A percentile compares a stretch with the other conserved stretches of the same genome.
Evolutionary conservation across 768 basidiomycete species (phyloP).

Genomic region (Agrocybe praecox): DNA sequence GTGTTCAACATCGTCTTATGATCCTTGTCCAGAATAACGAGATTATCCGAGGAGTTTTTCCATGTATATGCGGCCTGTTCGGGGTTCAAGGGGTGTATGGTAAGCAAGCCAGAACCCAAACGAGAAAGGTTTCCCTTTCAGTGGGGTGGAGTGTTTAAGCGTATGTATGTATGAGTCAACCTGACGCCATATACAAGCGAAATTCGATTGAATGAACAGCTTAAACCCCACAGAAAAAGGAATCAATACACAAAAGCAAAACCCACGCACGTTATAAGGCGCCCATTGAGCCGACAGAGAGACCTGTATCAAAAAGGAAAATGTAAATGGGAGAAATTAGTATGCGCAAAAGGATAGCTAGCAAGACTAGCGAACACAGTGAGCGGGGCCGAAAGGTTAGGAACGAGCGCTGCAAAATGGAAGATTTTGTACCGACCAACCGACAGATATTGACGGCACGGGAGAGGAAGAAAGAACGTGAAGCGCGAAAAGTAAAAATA

Average conservation of each 20-base stretch:
- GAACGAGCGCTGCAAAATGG: too few relatives aligned
- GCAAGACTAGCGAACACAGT: too few relatives aligned
- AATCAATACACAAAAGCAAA: too few relatives aligned
- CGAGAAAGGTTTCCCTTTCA: too few relatives aligned
- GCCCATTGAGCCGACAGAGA: conserved; percentile 55
- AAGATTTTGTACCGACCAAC: too few relatives aligned
- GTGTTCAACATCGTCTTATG: conserved; percentile 48
- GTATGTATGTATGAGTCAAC: neutral
- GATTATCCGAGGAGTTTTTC: conserved; percentile 51
- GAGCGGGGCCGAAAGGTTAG: too few relatives aligned
- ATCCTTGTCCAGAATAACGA: conserved; percentile 48
- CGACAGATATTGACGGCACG: too few relatives aligned
- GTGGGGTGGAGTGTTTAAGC: conserved; percentile 30
- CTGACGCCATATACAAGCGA: neutral
- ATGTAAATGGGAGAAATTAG: neutral
- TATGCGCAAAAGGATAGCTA: neutral
- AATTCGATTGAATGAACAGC: neutral
- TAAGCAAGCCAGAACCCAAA: too few relatives aligned
- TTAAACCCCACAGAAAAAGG: neutral
- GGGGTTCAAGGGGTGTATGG: too few relatives aligned
- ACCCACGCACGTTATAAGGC: conserved; percentile 58
- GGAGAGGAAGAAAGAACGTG: too few relatives aligned
- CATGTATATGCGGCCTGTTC: conserved; percentile 58
- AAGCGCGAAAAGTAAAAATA: too few relatives aligned
- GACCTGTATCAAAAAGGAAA: conserved; percentile 31